Percentiles rank a stretch among this genome's conserved stretches.
Evolutionary conservation across 1,139 yeast species (phyloP).

Genomic region (Scheffersomyces titani): DNA sequence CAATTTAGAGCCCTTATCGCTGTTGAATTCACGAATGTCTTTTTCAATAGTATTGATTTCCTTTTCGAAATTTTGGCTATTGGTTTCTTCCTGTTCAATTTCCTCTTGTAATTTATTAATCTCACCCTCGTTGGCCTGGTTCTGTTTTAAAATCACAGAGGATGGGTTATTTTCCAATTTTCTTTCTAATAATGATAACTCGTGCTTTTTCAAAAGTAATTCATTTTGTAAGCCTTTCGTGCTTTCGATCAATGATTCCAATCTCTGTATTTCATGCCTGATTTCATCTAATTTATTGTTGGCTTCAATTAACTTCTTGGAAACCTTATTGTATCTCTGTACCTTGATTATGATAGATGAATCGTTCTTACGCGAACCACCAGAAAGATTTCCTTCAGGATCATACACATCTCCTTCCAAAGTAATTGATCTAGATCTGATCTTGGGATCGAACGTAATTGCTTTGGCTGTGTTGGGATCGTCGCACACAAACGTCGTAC

Average conservation of each 20-base stretch:
- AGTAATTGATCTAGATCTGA: constrained; percentile 85
- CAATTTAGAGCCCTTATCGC: constrained; percentile 79
- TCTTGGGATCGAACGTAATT: constrained; percentile 82
- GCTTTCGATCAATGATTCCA: constrained; percentile 47
- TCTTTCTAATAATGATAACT: constrained; percentile 60
- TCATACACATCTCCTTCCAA: constrained; percentile 93
- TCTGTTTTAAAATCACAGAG: constrained; percentile 52
- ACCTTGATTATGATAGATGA: constrained; percentile 64
- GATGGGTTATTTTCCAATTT: constrained; percentile 65
- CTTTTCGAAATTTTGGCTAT: constrained; percentile 22
- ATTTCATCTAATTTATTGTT: constrained; percentile 43
- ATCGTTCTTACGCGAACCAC: constrained; percentile 77
- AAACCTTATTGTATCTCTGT: constrained; percentile 64
- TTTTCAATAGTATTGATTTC: constrained; percentile 63
- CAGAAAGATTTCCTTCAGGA: constrained; percentile 94
- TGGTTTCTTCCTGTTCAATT: constrained; percentile 35
- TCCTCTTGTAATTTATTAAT: constrained; percentile 44
- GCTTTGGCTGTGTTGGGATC: constrained; percentile 87
- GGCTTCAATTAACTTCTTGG: constrained; percentile 37
- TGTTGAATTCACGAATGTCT: constrained; percentile 81
- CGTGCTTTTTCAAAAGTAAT: constrained; percentile 66
- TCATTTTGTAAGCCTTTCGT: constrained; percentile 67
- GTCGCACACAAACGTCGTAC: constrained; percentile 78
- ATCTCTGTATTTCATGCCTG: constrained; percentile 42
- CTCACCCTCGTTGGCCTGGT: constrained; percentile 50